Conservation (phyloP, 345 rosid species). For the Moricandia moricandioides region DNA sequence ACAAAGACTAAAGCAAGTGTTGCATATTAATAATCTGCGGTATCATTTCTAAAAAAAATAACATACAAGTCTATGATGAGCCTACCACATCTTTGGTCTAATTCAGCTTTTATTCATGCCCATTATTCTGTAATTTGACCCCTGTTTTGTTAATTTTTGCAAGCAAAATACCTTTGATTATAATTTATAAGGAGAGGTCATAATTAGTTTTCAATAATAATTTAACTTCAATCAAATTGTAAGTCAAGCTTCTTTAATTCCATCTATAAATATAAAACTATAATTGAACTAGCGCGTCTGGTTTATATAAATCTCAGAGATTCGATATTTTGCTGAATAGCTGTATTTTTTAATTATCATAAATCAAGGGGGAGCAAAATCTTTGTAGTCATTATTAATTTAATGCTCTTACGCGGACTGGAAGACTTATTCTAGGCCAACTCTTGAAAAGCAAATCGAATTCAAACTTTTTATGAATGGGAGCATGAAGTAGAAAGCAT, state of each 20-base stretch:
- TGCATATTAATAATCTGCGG: neutral
- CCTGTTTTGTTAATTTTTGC: neutral
- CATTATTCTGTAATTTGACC: slow-evolving; percentile 17
- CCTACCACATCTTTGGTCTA: neutral
- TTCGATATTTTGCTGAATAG: slow-evolving; percentile 25
- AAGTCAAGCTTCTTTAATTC: slow-evolving; percentile 21
- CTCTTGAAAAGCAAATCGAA: neutral
- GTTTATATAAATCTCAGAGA: neutral
- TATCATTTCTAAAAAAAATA: no score
- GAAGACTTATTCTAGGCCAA: slow-evolving; percentile 22
- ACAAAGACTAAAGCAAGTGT: neutral
- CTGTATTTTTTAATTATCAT: slow-evolving; percentile 15
- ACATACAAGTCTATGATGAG: neutral
- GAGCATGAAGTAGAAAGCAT: neutral
- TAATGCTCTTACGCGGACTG: slow-evolving; percentile 29
- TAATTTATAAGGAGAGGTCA: slow-evolving; percentile 15
- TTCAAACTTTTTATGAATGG: neutral
- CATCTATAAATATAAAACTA: neutral
- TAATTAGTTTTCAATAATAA: neutral
- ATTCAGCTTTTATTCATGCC: neutral
- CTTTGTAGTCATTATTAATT: neutral
- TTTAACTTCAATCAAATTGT: neutral
- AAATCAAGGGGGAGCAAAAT: neutral
- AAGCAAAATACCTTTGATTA: slow-evolving; percentile 3
- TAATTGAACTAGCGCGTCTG: slow-evolving; percentile 9